A percentile compares a stretch with the other conserved stretches of the same genome.
phyloP scores from a whole-genome alignment of 192 early-diverging fungal species.

The Chytriomyces confervae region DNA sequence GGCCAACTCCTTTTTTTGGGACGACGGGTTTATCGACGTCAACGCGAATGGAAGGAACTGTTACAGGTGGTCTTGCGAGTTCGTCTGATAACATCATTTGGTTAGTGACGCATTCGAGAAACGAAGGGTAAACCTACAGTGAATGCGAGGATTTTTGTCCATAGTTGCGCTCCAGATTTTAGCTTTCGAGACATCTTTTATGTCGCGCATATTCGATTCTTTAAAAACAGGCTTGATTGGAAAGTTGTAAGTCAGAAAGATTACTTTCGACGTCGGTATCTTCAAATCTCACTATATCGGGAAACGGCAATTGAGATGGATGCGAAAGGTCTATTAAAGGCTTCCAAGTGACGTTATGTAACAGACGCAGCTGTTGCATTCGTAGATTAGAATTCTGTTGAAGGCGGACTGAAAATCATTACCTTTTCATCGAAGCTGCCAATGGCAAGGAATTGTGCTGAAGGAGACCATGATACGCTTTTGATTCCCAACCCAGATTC shows the following conservation, averaged over 20 bases:
- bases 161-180: constrained; percentile 37
- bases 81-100: constrained; percentile 51
- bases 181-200: constrained; percentile 20
- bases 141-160: constrained; percentile 30
- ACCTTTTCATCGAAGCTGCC: constrained; percentile 89
- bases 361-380: constrained; percentile 68
- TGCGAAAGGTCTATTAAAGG: constrained; percentile 70
- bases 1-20: constrained; percentile 69
- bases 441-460: constrained; percentile 76
- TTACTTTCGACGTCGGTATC: neutral
- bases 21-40: constrained; percentile 77
- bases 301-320: constrained; percentile 33
- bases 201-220: constrained; percentile 36
- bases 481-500: constrained; percentile 80
- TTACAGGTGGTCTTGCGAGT: constrained; percentile 59
- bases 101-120: neutral
- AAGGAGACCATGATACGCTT: constrained; percentile 73
- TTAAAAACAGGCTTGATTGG: constrained; percentile 37
- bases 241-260: too few relatives aligned
- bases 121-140: constrained; percentile 43
- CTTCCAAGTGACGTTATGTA: constrained; percentile 77
- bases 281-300: constrained; percentile 44
- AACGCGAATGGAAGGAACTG: constrained; percentile 56
- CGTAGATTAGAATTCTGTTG: too few relatives aligned
- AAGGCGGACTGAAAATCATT: too few relatives aligned